A percentile compares a stretch with the other conserved stretches of the same genome.
These are phyloP conservation scores for Arabis alpina DNA, from an alignment of 345 rosid species.

Conservation along the genomic window DNA sequence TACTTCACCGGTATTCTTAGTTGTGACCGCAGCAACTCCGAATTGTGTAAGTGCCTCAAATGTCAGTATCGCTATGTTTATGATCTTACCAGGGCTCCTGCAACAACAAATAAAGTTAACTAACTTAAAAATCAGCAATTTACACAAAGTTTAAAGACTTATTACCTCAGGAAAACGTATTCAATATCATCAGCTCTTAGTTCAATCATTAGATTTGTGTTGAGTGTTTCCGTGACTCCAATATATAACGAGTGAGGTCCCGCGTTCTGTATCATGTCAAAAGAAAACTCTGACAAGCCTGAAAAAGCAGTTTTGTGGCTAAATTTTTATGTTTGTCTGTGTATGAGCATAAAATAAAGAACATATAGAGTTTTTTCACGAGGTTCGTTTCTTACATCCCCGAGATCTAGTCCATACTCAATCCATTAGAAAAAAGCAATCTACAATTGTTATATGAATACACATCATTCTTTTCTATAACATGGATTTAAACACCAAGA, in stretches of 20 bases:
- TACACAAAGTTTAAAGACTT: no score
- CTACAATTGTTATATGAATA: no score
- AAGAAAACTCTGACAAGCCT: slow-evolving; percentile 7
- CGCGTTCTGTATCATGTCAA: slow-evolving; percentile 59
- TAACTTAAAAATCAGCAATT: not conserved
- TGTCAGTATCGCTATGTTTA: slow-evolving; percentile 66
- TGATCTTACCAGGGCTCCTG: slow-evolving; percentile 93
- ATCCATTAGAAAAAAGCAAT: no score
- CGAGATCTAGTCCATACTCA: no score
- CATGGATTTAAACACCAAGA: no score
- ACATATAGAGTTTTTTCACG: no score
- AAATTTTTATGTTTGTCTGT: no score
- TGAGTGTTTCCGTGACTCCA: slow-evolving; percentile 88
- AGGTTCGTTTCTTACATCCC: no score
- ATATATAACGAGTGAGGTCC: slow-evolving; percentile 90
- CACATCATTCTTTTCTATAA: no score
- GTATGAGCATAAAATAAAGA: no score
- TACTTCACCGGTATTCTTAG: slow-evolving; percentile 76
- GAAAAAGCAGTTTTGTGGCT: no score
- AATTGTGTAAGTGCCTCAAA: slow-evolving; percentile 89
- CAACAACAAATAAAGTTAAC: slow-evolving; percentile 9
- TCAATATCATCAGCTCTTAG: slow-evolving; percentile 93
- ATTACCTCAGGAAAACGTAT: slow-evolving; percentile 83
- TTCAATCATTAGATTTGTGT: slow-evolving; percentile 83
- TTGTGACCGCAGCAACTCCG: slow-evolving; percentile 79